Base-by-base conservation (phyloP, 202 grass and related monocot species). In the Zizania palustris region DNA sequence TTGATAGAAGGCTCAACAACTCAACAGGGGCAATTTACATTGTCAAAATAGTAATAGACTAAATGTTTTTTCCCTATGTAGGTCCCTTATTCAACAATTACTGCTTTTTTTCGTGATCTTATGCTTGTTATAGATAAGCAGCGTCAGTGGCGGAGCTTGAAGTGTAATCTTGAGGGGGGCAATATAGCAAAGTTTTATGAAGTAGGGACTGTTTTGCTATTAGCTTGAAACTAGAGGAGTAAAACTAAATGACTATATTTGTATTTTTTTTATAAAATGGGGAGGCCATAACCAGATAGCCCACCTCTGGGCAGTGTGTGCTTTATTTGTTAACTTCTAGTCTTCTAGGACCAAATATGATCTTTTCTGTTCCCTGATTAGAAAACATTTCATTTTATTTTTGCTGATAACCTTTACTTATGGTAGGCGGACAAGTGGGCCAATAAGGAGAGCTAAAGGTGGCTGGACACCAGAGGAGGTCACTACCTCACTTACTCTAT, bases 371-470 rank as follows among this genome's bases (percentile, higher is more conserved):
- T 19, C n/a, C 15, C 40, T 62, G 8, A 48, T 15, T 36, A 48
- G 63, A 78, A 7, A 74, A 5, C 33, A 73, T 33, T 83, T 69
- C 28, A 59, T 49, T 15, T 16, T 65, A 56, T 11, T 65, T 14
- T 58, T 69, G 42, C 62, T 84, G 44, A 82, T 80, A 67, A 70
- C 66, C 16, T 45, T 35, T 85, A 49, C 21, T 78, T 85, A 51
- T 81, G 45, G 70, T 83, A 98, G 96, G 72, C 76, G 96, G 77
- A 98, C 87, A 67, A 98, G 89, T 73, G 96, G 96, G 14, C 96
- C 96, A 21, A 98, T 98, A 88, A 92, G 96, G 79, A 82, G 96
- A 88, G 89, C 95, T 33, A 98, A 98, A 80, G 96, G 96, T 85
- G 96, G 96, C 65, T 98, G 96, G 96, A 98, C 96, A 34, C 87